Base-by-base conservation (phyloP, 805 yeast species). In the Cyberlindnera euphorbiae region DNA sequence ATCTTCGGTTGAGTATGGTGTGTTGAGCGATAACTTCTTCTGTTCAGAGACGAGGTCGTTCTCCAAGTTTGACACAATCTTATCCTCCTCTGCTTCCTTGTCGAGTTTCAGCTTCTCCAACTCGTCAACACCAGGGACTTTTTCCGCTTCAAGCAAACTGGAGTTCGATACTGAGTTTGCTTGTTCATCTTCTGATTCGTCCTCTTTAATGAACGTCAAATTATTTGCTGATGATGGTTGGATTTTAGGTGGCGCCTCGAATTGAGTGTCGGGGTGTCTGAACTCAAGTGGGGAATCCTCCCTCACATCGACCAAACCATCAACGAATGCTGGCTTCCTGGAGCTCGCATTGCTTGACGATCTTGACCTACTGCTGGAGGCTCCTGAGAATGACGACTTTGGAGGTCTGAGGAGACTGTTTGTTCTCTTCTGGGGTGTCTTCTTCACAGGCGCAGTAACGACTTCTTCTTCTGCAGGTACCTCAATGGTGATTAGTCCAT, bases 401-500 rank as follows among this genome's bases (percentile, higher is more conserved):
- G 46, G 42, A 33, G 45, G 44, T 35, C 45, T 50, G 11, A 28
- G 28, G 2, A 50, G 30, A 16, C 38, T 34, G 26, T 28, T 32
- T 4, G 45, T 16, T 36, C 47, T 40, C 31, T 35, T 37, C 29
- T 18, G 32, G 4, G 29, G 25, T 11, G 31, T 21, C 26, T 33
- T 30, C 17, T 14, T 26, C 45, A 26, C 17, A 13, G 49, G 46
- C 13, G 45, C 52, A 8, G 41, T 12, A 6, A 14, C 11, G 11
- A 21, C 42, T 15, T 42, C 48, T 28, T 50, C 55, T 16, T 53
- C 57, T 10, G 68, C 70, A 0, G 87, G 84, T 4, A 82, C 88
- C 47, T 82, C 89, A 5, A 82, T 64, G 8, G 80, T 67, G 33
- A 79, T 72, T 37, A 82, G 66, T 11, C 93, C 93, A 47, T 75